Conservation (phyloP, 2,329 filamentous ascomycete genomes). For the Colletotrichum salicis region DNA sequence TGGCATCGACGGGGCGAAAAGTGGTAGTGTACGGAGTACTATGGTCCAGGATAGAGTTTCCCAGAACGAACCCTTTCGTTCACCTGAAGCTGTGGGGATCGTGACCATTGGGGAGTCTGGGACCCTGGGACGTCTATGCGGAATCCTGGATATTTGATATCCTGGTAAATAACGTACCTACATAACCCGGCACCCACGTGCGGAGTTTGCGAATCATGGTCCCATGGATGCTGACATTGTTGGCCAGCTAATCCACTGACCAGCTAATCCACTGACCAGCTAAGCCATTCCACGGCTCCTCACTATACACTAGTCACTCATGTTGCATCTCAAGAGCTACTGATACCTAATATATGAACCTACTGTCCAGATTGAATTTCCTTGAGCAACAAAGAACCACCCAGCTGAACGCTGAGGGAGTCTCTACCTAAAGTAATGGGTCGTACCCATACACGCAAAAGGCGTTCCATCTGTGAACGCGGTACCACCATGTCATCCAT, state of each 20-base stretch:
- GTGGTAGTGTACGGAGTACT: too few species aligned
- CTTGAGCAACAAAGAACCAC: slow-evolving; percentile 8
- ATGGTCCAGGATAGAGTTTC: neutral
- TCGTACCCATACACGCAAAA: neutral
- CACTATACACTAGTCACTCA: neutral
- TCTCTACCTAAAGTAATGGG: slow-evolving; percentile 1
- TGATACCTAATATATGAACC: neutral
- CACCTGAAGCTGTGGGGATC: slow-evolving; percentile 11
- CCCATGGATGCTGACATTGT: neutral
- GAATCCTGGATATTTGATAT: too few species aligned
- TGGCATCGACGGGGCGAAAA: neutral
- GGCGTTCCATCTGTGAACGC: neutral
- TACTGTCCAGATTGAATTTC: neutral
- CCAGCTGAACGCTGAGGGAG: neutral
- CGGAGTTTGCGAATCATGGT: neutral
- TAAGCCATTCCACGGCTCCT: too few species aligned
- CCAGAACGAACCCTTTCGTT: neutral
- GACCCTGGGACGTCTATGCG: too few species aligned
- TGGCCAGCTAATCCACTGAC: neutral
- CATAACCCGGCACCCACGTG: neutral
- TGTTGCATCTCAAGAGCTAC: neutral
- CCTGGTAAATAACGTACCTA: too few species aligned
- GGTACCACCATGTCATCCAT: slow-evolving; percentile 10
- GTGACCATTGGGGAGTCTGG: neutral
- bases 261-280: neutral